A percentile compares a stretch with the other conserved stretches of the same genome.
These are phyloP conservation scores for Phyllosticta citrichinensis DNA, from an alignment of 2,329 filamentous ascomycete genomes.

Conservation along the genomic window DNA sequence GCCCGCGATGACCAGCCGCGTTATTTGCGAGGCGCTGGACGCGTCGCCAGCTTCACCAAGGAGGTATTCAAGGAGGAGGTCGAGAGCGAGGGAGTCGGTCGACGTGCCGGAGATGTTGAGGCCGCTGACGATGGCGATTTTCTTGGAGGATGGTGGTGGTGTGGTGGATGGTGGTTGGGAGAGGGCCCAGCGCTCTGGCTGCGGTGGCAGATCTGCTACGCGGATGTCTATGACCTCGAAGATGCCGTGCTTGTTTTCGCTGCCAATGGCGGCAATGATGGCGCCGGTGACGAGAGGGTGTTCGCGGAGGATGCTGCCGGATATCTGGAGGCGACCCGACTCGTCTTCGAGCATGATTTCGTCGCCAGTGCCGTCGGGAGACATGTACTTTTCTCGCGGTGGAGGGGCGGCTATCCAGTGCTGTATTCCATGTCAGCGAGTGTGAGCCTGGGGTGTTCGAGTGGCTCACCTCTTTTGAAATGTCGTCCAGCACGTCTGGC, in stretches of 20 bases:
- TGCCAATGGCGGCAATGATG: constrained; percentile 88
- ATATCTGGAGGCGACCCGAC: constrained; percentile 74
- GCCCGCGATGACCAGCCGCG: constrained; percentile 79
- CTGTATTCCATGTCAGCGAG: constrained; percentile 31
- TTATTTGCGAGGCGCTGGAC: constrained; percentile 52
- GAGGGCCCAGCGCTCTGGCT: constrained; percentile 69
- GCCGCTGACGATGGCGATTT: constrained; percentile 83
- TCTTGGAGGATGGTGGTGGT: constrained; percentile 43
- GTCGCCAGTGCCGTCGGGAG: constrained; percentile 47
- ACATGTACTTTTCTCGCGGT: constrained; percentile 65
- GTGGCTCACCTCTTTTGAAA: constrained; percentile 70
- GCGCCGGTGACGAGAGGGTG: constrained; percentile 81
- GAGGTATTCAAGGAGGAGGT: constrained; percentile 76
- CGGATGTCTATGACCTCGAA: constrained; percentile 88
- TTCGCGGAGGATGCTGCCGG: constrained; percentile 57
- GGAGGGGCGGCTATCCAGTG: constrained; percentile 83
- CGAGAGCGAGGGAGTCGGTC: constrained; percentile 63
- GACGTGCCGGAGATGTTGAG: constrained; percentile 70
- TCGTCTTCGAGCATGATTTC: constrained; percentile 88
- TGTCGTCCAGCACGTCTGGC: constrained; percentile 90
- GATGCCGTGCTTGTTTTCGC: constrained; percentile 83
- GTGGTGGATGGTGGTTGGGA: constrained; percentile 36
- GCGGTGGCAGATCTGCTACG: constrained; percentile 74
- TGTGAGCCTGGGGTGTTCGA: neutral
- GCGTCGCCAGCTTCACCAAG: constrained; percentile 70